Percentiles rank a stretch among this genome's conserved stretches.
phyloP scores from a whole-genome alignment of 192 early-diverging fungal species.

The Linnemannia schmuckeri region DNA sequence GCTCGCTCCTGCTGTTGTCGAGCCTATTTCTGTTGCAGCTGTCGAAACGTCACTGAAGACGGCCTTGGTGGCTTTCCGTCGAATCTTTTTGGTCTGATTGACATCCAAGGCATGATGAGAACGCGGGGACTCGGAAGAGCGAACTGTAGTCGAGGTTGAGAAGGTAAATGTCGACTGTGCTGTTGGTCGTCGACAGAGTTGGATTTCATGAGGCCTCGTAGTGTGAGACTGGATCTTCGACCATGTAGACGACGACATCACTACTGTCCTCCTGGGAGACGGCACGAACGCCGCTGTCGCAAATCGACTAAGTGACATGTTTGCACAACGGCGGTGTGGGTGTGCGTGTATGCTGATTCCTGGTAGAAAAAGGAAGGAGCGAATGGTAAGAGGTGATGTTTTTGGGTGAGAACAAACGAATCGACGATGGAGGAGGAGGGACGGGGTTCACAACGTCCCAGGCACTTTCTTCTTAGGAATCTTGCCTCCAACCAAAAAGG shows the following conservation, averaged over 20 bases:
- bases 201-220: background rate
- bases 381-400: background rate
- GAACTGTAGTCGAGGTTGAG: conserved; percentile 11
- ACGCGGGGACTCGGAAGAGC: background rate
- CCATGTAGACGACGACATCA: background rate
- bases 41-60: conserved; percentile 2
- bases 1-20: background rate
- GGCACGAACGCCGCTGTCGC: background rate
- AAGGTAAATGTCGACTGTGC: background rate
- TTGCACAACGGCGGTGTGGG: background rate
- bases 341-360: background rate
- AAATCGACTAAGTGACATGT: background rate
- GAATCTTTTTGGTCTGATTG: conserved; percentile 1
- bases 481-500: conserved; percentile 1
- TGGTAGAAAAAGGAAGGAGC: background rate
- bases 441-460: too few species aligned
- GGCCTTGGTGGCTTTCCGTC: conserved; percentile 7
- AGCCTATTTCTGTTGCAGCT: background rate
- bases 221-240: background rate
- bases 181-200: background rate
- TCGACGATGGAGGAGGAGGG: background rate
- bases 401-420: background rate
- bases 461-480: background rate
- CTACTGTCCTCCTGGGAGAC: background rate
- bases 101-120: background rate